Percentiles rank a stretch among this genome's conserved stretches.
Conservation (phyloP, 1,139 yeast genomes). For the Scheffersomyces cryptocercus region DNA sequence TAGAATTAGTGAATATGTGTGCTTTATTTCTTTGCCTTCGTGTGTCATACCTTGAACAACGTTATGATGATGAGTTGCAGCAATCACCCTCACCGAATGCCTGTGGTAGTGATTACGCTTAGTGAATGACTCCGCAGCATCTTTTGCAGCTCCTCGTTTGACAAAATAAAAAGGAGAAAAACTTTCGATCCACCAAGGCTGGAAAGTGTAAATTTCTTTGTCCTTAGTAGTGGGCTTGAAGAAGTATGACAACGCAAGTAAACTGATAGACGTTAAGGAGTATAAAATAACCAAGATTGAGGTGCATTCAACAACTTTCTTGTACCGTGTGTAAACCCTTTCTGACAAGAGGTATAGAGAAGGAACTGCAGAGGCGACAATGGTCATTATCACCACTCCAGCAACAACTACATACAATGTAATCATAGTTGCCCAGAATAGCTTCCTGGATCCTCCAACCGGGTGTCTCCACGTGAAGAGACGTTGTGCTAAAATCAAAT, state of each 20-base stretch:
- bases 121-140: slow-evolving; percentile 45
- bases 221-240: slow-evolving; percentile 45
- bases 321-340: slow-evolving; percentile 22
- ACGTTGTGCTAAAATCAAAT: slow-evolving; percentile 44
- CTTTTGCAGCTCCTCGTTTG: slow-evolving; percentile 35
- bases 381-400: slow-evolving; percentile 32
- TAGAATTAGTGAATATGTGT: slow-evolving; percentile 35
- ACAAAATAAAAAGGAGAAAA: slow-evolving; percentile 46
- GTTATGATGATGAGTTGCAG: slow-evolving; percentile 45
- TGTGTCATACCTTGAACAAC: slow-evolving; percentile 44
- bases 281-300: slow-evolving; percentile 33
- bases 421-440: slow-evolving; percentile 40
- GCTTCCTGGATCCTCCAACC: slow-evolving; percentile 42
- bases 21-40: slow-evolving; percentile 39
- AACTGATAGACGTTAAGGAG: slow-evolving; percentile 36
- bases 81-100: slow-evolving; percentile 45
- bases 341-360: slow-evolving; percentile 31
- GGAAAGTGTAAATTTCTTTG: slow-evolving; percentile 44
- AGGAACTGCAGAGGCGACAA: slow-evolving; percentile 37
- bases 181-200: slow-evolving; percentile 51
- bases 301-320: slow-evolving; percentile 32
- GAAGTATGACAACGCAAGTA: slow-evolving; percentile 40
- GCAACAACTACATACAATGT: slow-evolving; percentile 30
- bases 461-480: slow-evolving; percentile 51
- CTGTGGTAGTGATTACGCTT: slow-evolving; percentile 45